Conservation (phyloP, 495 filamentous ascomycete genomes). For the Aspergillus sclerotioniger region DNA sequence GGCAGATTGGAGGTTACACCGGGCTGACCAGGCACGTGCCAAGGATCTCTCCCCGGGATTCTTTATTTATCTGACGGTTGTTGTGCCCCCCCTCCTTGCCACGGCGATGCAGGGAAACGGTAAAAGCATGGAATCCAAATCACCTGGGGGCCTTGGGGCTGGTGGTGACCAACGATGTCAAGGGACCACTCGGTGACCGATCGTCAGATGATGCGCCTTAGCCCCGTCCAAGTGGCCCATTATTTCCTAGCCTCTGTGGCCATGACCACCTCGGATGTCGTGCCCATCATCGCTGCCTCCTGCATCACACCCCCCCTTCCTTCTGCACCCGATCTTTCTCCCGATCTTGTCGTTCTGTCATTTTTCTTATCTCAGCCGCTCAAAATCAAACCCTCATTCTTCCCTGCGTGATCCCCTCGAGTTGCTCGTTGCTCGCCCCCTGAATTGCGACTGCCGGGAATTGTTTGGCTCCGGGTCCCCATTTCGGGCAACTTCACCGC, state of each 20-base stretch:
- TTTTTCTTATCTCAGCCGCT: too few species aligned
- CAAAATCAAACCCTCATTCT: too few species aligned
- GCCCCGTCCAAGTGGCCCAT: neutral
- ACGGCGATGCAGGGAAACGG: too few species aligned
- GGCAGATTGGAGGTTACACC: neutral
- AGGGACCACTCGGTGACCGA: neutral
- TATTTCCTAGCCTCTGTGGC: neutral
- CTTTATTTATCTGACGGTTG: neutral
- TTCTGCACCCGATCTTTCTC: neutral
- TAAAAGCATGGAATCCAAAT: neutral
- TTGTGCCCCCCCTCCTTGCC: neutral
- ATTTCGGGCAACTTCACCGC: neutral
- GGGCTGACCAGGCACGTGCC: neutral
- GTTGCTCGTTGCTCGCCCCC: neutral
- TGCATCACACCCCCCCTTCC: neutral
- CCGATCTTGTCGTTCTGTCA: neutral
- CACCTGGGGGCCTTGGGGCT: neutral
- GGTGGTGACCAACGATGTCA: neutral
- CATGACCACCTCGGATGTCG: conserved; percentile 1
- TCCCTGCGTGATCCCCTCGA: neutral
- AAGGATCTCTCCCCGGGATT: neutral
- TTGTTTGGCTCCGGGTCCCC: neutral
- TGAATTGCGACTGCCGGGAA: neutral
- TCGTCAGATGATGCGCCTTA: conserved; percentile 1
- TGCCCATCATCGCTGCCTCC: neutral